Base-by-base conservation (phyloP, 2,329 filamentous ascomycete species). In the Colletotrichum sp. region DNA sequence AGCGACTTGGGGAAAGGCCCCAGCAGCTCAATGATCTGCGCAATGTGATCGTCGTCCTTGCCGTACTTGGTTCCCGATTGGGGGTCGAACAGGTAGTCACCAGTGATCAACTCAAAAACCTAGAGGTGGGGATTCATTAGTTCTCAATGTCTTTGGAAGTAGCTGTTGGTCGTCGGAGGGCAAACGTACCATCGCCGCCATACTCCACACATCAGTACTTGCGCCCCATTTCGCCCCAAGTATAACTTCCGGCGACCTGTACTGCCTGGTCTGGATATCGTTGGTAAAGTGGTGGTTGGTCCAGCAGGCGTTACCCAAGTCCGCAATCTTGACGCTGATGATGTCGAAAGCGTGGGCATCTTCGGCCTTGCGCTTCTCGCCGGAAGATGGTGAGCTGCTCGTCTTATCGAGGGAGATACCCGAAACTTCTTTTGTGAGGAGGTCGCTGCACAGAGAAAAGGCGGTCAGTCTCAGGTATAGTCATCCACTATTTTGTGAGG, bases 151-250 rank as follows among this genome's bases (percentile, higher is more conserved):
- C 43, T 21, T 48, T 48, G 55, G 26, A 18, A n/a, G 77, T 43
- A 39, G 36, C 59, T 30, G 14, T 21, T 26, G 52, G 26, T 21
- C 14, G 26, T 68, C 28, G n/a, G 6, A 13, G 30, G 39, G 14
- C 57, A n/a, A 36, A 32, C 92, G 81, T 90, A 99, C 97, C 97
- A 99, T 99, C 79, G 95, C 95, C 75, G 97, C 96, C 97, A 99
- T 99, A 86, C 96, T 99, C 97, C 97, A 99, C 9, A 99, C 95
- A 85, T 99, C 97, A 3, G 97, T 99, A 83, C 96, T 99, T n/a
- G 97, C 97, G 79, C 97, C 97, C 97, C 97, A 99, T 88, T 99
- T 99, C 4, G 96, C 93, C 52, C 97, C 97, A 24, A 99, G 88
- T 76, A 99, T 99, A 72, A 99, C 97, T 86, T 99, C 97, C 2